A percentile compares a stretch with the other conserved stretches of the same genome.
Conservation (phyloP, 495 filamentous ascomycete species). For the Aspergillus olivimuriae region DNA sequence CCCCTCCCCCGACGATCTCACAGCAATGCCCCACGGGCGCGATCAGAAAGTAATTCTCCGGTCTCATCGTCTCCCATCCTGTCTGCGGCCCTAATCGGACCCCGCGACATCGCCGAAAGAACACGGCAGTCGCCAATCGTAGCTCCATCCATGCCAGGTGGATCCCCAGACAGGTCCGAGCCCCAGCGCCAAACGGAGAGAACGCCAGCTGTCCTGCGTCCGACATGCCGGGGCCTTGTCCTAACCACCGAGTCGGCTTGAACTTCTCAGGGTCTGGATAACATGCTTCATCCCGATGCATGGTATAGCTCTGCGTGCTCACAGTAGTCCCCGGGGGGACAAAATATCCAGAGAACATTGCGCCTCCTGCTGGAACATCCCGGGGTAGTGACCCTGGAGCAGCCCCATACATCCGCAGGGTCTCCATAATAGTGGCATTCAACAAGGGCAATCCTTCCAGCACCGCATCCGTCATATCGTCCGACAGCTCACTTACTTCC, state of each 20-base stretch:
- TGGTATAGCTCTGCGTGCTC: slow-evolving; percentile 15
- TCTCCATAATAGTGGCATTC: slow-evolving; percentile 46
- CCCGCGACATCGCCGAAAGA: slow-evolving; percentile 9
- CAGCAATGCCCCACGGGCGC: slow-evolving; percentile 8
- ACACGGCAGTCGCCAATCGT: slow-evolving; percentile 11
- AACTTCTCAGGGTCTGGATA: slow-evolving; percentile 20
- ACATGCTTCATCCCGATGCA: slow-evolving; percentile 16
- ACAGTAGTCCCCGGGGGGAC: slow-evolving; percentile 17
- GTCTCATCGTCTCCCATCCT: slow-evolving; percentile 10
- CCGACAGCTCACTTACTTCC: slow-evolving; percentile 15
- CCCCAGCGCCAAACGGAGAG: slow-evolving; percentile 15
- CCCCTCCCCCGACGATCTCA: slow-evolving; percentile 10
- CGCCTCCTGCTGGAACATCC: slow-evolving; percentile 14
- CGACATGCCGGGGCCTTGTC: no score
- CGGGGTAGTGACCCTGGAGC: slow-evolving; percentile 32
- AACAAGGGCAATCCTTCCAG: slow-evolving; percentile 34
- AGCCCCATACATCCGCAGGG: slow-evolving; percentile 43
- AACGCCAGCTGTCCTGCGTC: slow-evolving; percentile 2
- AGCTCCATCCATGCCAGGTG: slow-evolving; percentile 17
- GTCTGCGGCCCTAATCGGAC: slow-evolving; percentile 7
- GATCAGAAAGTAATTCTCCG: slow-evolving; percentile 13
- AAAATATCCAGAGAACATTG: slow-evolving; percentile 11
- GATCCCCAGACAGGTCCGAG: slow-evolving; percentile 14
- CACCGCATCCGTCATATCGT: slow-evolving; percentile 16
- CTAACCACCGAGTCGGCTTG: slow-evolving; percentile 13